These are phyloP conservation scores for Calonectria multiphialidica DNA, from an alignment of 2,329 filamentous ascomycete species.

Conservation along the genomic window DNA sequence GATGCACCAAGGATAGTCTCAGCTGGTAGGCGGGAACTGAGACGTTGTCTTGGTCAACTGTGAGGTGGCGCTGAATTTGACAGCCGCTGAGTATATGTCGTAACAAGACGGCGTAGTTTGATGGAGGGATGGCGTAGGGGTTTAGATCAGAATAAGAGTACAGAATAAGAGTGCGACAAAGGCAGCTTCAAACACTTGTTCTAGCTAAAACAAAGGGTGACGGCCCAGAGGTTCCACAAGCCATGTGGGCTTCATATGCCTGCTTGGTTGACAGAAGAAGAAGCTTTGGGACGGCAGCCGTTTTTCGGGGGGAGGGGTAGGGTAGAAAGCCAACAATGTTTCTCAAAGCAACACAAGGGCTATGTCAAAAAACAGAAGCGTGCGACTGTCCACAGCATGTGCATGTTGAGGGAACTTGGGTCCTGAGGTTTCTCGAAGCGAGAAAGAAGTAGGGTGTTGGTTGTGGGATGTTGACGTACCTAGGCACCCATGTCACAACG, in stretches of 20 bases:
- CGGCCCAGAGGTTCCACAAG: conserved; percentile 28
- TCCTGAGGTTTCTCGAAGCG: conserved; percentile 31
- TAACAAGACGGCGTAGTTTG: not conserved
- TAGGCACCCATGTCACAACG: conserved; percentile 34
- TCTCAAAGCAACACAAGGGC: not conserved
- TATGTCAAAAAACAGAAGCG: conserved; percentile 21
- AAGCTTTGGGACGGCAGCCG: not conserved
- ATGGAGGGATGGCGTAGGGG: not conserved
- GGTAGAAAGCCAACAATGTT: not conserved
- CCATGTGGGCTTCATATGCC: conserved; percentile 27
- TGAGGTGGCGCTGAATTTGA: not conserved
- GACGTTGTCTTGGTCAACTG: not conserved
- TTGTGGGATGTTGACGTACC: conserved; percentile 5
- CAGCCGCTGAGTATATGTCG: not conserved
- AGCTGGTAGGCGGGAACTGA: not conserved
- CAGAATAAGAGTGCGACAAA: not conserved
- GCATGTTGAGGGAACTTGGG: conserved; percentile 14
- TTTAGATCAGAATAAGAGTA: not conserved
- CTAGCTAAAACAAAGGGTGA: conserved; percentile 4
- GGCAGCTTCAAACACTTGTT: conserved; percentile 20
- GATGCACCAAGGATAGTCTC: not conserved
- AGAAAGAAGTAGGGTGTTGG: conserved; percentile 25
- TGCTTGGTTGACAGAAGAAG: conserved; percentile 18
- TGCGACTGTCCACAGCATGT: conserved; percentile 27
- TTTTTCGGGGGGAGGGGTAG: not conserved